A percentile compares a stretch with the other conserved stretches of the same genome.
phyloP scores from a whole-genome alignment of 169 alveolate species.

The Plasmodium blacklocki region DNA sequence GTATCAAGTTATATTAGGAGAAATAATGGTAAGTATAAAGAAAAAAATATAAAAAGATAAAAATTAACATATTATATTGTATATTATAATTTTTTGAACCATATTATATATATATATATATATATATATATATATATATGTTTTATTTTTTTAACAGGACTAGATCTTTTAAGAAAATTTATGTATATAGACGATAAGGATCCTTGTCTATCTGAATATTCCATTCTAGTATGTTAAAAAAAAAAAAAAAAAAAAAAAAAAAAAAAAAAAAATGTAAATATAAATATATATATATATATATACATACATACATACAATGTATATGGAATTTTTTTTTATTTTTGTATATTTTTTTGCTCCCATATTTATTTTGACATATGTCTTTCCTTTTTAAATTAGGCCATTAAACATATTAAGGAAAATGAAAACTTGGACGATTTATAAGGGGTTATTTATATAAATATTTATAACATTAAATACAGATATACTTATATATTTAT shows the following conservation, averaged over 20 bases:
- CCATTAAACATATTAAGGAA: constrained; percentile 75
- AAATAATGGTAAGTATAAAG: constrained; percentile 33
- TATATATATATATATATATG: neutral
- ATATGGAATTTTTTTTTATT: neutral
- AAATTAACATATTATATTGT: neutral
- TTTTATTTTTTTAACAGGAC: constrained; percentile 12
- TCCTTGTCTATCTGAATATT: constrained; percentile 69
- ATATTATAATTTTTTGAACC: neutral
- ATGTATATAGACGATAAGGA: constrained; percentile 74
- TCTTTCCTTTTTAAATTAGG: constrained; percentile 14
- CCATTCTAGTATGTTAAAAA: constrained; percentile 42
- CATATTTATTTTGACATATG: too few relatives aligned
- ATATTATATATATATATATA: neutral
- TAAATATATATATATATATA: neutral
- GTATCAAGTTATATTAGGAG: constrained; percentile 34
- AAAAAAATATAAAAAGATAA: neutral
- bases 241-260: neutral
- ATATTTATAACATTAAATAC: too few relatives aligned
- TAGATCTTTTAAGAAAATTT: constrained; percentile 44
- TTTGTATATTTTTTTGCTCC: too few relatives aligned
- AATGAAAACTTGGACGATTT: constrained; percentile 70
- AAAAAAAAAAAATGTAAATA: neutral
- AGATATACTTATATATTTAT: too few relatives aligned
- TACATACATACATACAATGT: constrained; percentile 1
- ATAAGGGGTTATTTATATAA: constrained; percentile 5